Evolutionary conservation across 1,139 yeast genomes (phyloP), one percentile per base, ranked within the genome.

Genomic region (Hemisphaericaspora lyxosophila): DNA sequence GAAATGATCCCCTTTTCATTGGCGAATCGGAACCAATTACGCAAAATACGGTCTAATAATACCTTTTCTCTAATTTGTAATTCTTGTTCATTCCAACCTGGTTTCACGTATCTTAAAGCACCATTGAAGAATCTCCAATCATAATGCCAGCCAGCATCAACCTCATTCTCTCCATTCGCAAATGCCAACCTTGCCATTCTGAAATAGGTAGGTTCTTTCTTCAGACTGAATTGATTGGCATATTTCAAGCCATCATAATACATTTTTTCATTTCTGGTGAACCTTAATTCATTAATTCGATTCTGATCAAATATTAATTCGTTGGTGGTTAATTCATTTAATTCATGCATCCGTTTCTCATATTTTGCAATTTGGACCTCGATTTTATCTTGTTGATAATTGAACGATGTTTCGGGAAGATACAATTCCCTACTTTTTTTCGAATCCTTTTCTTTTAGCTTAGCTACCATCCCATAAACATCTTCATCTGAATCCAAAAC

Each of bases 51-150:
- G 31, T 60, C 64, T 34, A 60, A 50, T 11, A 60, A 57, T 31
- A 58, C 54, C 32, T 47, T 48, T 36, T 54, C 57, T 44, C 56
- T 52, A 28, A 54, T 49, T 37, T 54, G 58, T 22, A 57, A 46
- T 41, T 60, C 60, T 4, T 45, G 44, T 28, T 34, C 36, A 20
- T 51, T 46, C 48, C 54, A 54, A 1, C 45, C 47, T 12, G 14
- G 7, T 32, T 53, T 55, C 16, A 49, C 31, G 39, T 51, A 51
- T 29, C 59, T 47, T 24, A 53, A 45, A 11, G 63, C 65, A 2
- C 66, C 68, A 39, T 59, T 60, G 51, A 63, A 64, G 33, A 64
- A 64, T 30, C 70, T 52, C 70, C 70, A 64, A 42, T 64, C 70
- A 42, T 64, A 59, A 50, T 63, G 68, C 68, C 68, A 62, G n/a